Base-by-base conservation (phyloP, 225 moss, liverwort and hornwort genomes). In the Pseudisothecium myosuroides region DNA sequence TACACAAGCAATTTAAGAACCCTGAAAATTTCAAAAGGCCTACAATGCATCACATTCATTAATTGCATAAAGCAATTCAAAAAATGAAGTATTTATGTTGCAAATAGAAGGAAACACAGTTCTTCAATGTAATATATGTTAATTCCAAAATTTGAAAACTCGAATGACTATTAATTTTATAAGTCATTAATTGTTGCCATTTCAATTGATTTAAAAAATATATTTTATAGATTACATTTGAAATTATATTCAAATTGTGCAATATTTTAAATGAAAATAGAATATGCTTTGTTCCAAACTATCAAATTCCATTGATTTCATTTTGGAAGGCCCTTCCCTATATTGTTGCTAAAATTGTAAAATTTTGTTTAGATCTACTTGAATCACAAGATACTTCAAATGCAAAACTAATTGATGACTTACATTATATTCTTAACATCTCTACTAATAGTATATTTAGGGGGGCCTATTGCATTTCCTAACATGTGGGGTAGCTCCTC, bases 251-350 rank as follows among this genome's bases (percentile, higher is more conserved):
- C 43, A 49, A 32, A 49, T 31, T 18, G 11, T 7, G 7, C 2
- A 11, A 49, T 32, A 49, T 32, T 75, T 49, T 11, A 4, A 32
- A 17, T 49, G 0, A 4, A 17, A 12, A 45, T 32, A 0, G 49
- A 75, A 31, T 49, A 1, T 32, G 2, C 5, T 75, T 50, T 12
- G 20, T 1, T 0, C 12, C 2, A 32, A 32, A 11, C 47, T 47
- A 18, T 49, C 4, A 75, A 75, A 32, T 32, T 20, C 20, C 7
- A 20, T 75, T 75, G 12, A 32, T 2, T 49, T 76, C 32, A 34
- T 32, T 50, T 19, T 1, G 0, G 20, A 49, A 34, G 20, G 34
- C 34, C 2, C 2, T 0, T 12, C 2, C 4, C 5, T 11, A 32
- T 11, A 32, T 50, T 50, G 4, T 50, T 76, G 32, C 20, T 7